Evolutionary conservation across 805 yeast genomes (phyloP).

Genomic region (Myxozyma vanderwaltii): DNA sequence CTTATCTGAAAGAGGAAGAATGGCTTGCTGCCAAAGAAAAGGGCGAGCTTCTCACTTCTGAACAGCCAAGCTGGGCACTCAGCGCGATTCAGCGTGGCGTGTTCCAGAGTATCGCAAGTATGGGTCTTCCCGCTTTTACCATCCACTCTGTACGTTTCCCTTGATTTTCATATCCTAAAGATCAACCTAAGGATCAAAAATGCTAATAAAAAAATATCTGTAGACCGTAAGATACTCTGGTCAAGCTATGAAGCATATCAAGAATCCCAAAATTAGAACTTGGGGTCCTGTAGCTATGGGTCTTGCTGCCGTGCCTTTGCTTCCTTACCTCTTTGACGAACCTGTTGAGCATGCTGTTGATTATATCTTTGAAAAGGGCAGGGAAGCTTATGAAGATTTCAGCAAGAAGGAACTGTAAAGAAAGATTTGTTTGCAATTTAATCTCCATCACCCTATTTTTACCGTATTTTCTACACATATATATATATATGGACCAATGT

Average conservation of each 20-base stretch:
- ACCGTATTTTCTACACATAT: neutral
- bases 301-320: conserved; percentile 69
- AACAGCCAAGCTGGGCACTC: conserved; percentile 61
- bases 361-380: conserved; percentile 51
- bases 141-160: conserved; percentile 55
- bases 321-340: conserved; percentile 79
- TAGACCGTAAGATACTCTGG: conserved; percentile 66
- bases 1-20: conserved; percentile 21
- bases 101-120: conserved; percentile 78
- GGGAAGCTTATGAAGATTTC: conserved; percentile 22
- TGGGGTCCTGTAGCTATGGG: conserved; percentile 84
- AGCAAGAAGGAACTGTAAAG: conserved; percentile 25
- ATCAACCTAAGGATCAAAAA: no score
- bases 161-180: neutral
- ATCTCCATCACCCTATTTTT: neutral
- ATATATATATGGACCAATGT: neutral
- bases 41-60: conserved; percentile 60
- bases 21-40: conserved; percentile 50
- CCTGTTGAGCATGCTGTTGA: conserved; percentile 76
- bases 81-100: conserved; percentile 70
- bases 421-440: neutral
- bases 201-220: neutral
- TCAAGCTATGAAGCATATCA: conserved; percentile 57
- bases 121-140: conserved; percentile 86
- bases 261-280: conserved; percentile 52